Evolutionary conservation across 2,329 filamentous ascomycete species (phyloP).

Genomic region (Alternaria triticina): DNA sequence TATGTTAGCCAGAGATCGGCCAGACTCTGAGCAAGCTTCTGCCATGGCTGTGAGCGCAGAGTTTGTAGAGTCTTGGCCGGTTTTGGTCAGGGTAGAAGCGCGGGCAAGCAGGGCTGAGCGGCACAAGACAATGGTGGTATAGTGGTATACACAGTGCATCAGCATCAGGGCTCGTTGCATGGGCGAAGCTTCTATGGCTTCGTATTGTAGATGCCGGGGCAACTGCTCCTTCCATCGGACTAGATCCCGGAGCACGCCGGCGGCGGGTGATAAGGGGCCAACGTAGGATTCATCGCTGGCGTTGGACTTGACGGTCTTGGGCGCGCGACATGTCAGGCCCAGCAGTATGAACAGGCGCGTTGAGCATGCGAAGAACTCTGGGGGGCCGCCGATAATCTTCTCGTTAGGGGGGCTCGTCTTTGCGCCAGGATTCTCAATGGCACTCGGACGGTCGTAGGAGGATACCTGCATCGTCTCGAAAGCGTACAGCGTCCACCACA

Average conservation of each 20-base stretch:
- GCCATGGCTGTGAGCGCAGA: slow-evolving; percentile 41
- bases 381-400: slow-evolving; percentile 45
- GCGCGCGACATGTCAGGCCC: slow-evolving; percentile 47
- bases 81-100: slow-evolving; percentile 40
- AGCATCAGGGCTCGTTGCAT: slow-evolving; percentile 49
- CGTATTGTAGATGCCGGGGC: slow-evolving; percentile 47
- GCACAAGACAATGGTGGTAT: slow-evolving; percentile 49
- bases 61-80: slow-evolving; percentile 34
- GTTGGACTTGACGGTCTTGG: slow-evolving; percentile 39
- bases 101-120: slow-evolving; percentile 49
- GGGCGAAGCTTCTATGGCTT: slow-evolving; percentile 41
- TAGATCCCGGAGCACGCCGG: slow-evolving; percentile 48
- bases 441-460: slow-evolving; percentile 54
- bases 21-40: slow-evolving; percentile 48
- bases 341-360: slow-evolving; percentile 48
- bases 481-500: slow-evolving; percentile 62
- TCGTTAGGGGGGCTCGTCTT: slow-evolving; percentile 47
- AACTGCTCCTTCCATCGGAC: slow-evolving; percentile 48
- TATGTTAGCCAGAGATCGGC: slow-evolving; percentile 41
- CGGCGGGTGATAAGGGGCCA: slow-evolving; percentile 48
- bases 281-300: slow-evolving; percentile 47
- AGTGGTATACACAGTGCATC: slow-evolving; percentile 51
- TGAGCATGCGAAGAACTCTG: slow-evolving; percentile 50
- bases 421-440: slow-evolving; percentile 48
- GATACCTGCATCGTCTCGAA: slow-evolving; percentile 57